These are phyloP conservation scores for Amaranthus palmeri DNA, from an alignment of 148 eudicot species.

Conservation along the genomic window DNA sequence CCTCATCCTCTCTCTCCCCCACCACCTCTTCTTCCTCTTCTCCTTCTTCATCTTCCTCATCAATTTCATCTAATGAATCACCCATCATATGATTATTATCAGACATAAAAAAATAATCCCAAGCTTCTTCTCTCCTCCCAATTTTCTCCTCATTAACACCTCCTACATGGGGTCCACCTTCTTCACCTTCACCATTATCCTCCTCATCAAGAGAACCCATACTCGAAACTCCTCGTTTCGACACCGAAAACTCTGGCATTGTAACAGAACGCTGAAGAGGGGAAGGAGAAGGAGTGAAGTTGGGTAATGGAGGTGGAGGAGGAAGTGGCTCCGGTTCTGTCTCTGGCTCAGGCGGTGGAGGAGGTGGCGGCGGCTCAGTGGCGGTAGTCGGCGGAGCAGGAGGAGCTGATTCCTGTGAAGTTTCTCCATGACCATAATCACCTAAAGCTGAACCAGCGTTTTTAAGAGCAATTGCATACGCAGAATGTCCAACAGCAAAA, in stretches of 20 bases:
- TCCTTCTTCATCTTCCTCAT: conserved; percentile 27
- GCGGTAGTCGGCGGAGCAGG: conserved; percentile 6
- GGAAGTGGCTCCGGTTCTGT: conserved; percentile 54
- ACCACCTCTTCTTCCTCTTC: conserved; percentile 29
- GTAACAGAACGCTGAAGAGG: conserved; percentile 70
- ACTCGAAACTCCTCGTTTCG: conserved; percentile 40
- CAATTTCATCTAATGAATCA: conserved; percentile 39
- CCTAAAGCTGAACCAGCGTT: conserved; percentile 79
- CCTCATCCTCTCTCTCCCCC: conserved; percentile 25
- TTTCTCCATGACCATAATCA: conserved; percentile 78
- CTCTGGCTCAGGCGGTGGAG: conserved; percentile 43
- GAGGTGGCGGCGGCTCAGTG: conserved; percentile 12
- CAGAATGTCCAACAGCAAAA: conserved; percentile 71
- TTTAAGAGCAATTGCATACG: conserved; percentile 58
- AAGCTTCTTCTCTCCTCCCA: conserved; percentile 39
- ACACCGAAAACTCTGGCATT: conserved; percentile 64
- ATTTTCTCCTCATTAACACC: conserved; percentile 12
- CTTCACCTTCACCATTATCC: conserved; percentile 25
- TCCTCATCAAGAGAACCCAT: conserved; percentile 52
- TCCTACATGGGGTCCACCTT: not conserved
- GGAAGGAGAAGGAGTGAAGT: conserved; percentile 48
- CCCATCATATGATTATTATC: conserved; percentile 36
- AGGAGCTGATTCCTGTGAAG: conserved; percentile 1
- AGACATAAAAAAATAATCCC: conserved; percentile 77
- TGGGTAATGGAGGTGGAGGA: conserved; percentile 77